Evolutionary conservation across 2,329 filamentous ascomycete genomes (phyloP).

Genomic region (Pseudogymnoascus sp.): DNA sequence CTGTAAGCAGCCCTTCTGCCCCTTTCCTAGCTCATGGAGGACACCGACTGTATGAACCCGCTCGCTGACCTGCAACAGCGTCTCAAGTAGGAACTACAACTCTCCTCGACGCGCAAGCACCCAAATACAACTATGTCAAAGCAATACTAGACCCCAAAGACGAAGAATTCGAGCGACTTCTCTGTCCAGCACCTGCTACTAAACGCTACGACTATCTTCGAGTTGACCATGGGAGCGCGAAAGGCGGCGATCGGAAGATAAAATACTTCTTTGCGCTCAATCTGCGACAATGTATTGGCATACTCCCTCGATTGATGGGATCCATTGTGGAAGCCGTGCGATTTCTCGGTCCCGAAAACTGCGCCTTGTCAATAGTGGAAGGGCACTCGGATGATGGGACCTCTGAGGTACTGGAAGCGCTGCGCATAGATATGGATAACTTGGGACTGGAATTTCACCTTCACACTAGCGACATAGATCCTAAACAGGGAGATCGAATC

Average conservation of each 20-base stretch:
- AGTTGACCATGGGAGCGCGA: background rate
- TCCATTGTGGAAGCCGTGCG: conserved; percentile 41
- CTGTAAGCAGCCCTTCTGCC: background rate
- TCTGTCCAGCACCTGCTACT: conserved; percentile 9
- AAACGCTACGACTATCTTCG: conserved; percentile 14
- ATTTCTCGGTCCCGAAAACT: conserved; percentile 42
- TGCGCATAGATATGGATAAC: conserved; percentile 33
- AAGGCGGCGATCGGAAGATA: conserved; percentile 21
- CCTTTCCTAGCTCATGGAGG: background rate
- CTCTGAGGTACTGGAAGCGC: conserved; percentile 37
- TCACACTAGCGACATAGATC: conserved; percentile 35
- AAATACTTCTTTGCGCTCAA: conserved; percentile 46
- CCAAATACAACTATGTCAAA: conserved; percentile 13
- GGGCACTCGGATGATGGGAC: conserved; percentile 48
- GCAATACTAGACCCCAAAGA: conserved; percentile 15
- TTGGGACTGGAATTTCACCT: conserved; percentile 37
- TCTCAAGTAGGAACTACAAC: background rate
- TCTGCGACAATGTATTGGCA: conserved; percentile 34
- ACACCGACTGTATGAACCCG: background rate
- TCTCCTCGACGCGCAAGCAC: too few species aligned
- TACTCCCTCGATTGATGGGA: conserved; percentile 44
- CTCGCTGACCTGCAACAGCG: conserved; percentile 2
- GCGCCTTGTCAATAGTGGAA: conserved; percentile 47
- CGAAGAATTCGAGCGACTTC: conserved; percentile 10
- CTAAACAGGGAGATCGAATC: conserved; percentile 37